A percentile compares a stretch with the other conserved stretches of the same genome.
These are phyloP conservation scores for Monosporozyma servazzii DNA, from an alignment of 805 yeast genomes.

Conservation along the genomic window DNA sequence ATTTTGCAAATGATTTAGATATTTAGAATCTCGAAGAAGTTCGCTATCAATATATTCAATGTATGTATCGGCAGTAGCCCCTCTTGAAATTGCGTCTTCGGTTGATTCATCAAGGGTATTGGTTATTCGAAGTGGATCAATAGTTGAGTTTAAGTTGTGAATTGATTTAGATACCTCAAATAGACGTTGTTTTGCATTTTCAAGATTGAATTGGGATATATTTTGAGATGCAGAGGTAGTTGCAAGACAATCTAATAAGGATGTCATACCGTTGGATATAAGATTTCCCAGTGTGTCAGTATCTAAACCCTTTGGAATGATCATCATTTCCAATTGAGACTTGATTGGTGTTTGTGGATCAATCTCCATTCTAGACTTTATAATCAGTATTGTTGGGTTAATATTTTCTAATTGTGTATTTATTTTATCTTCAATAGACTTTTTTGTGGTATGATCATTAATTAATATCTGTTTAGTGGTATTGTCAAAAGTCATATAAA, in stretches of 20 bases:
- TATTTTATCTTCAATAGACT: not conserved
- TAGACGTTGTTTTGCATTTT: conserved; percentile 50
- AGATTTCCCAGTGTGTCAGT: conserved; percentile 51
- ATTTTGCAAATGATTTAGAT: conserved; percentile 61
- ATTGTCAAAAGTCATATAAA: not conserved
- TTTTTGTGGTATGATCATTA: not conserved
- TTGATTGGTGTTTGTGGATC: conserved; percentile 1
- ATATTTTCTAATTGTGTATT: not conserved
- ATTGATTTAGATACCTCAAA: conserved; percentile 60
- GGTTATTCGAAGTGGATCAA: conserved; percentile 57
- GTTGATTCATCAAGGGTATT: conserved; percentile 45
- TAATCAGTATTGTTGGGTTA: not conserved
- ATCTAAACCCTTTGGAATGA: conserved; percentile 23
- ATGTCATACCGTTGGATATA: conserved; percentile 54
- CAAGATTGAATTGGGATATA: conserved; percentile 17
- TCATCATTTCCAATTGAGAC: conserved; percentile 29
- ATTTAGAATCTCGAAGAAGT: conserved; percentile 39
- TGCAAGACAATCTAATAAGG: conserved; percentile 49
- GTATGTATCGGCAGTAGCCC: conserved; percentile 24
- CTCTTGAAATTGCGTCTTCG: conserved; percentile 30
- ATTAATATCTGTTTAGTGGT: not conserved
- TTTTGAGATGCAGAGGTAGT: conserved; percentile 22
- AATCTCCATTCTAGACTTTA: not conserved
- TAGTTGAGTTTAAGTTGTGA: conserved; percentile 55
- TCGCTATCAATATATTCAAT: conserved; percentile 29